These are phyloP conservation scores for Cladosporium sp. DNA, from an alignment of 2,329 filamentous ascomycete species.

Conservation along the genomic window DNA sequence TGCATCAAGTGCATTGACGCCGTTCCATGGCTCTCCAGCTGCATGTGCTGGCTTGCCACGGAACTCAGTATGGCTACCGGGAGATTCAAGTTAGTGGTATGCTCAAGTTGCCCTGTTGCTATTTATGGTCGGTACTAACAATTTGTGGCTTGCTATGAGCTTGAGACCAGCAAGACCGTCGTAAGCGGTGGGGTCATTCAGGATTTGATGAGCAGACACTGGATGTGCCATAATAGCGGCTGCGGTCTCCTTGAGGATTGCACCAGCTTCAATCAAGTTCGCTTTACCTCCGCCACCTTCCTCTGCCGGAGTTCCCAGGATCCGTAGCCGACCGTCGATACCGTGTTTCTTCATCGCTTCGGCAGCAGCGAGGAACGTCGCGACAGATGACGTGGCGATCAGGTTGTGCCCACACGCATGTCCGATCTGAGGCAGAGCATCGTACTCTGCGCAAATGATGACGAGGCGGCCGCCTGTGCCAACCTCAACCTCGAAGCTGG, in stretches of 20 bases:
- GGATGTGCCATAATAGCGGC: constrained; percentile 2
- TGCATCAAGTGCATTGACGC: constrained; percentile 23
- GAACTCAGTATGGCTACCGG: background rate
- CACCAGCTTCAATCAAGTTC: constrained; percentile 16
- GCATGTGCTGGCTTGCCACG: constrained; percentile 20
- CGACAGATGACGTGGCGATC: constrained; percentile 1
- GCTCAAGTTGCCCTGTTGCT: too few species aligned
- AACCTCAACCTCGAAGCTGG: constrained; percentile 56
- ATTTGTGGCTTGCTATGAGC: constrained; percentile 13
- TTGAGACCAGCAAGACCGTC: constrained; percentile 3
- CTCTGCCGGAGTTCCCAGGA: constrained; percentile 48
- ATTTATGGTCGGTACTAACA: background rate
- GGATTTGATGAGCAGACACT: background rate
- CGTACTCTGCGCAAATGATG: constrained; percentile 47
- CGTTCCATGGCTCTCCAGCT: constrained; percentile 21
- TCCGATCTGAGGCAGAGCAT: constrained; percentile 45
- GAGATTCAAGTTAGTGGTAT: background rate
- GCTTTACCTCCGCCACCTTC: constrained; percentile 23
- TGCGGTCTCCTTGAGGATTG: background rate
- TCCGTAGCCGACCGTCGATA: constrained; percentile 40
- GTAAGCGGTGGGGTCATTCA: background rate
- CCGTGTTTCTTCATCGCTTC: constrained; percentile 33
- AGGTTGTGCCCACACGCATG: constrained; percentile 51
- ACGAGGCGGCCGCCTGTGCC: constrained; percentile 44
- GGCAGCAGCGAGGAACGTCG: constrained; percentile 28